Evolutionary conservation across 257 asterid genomes (phyloP).

Genomic region (Jasminum sambac): DNA sequence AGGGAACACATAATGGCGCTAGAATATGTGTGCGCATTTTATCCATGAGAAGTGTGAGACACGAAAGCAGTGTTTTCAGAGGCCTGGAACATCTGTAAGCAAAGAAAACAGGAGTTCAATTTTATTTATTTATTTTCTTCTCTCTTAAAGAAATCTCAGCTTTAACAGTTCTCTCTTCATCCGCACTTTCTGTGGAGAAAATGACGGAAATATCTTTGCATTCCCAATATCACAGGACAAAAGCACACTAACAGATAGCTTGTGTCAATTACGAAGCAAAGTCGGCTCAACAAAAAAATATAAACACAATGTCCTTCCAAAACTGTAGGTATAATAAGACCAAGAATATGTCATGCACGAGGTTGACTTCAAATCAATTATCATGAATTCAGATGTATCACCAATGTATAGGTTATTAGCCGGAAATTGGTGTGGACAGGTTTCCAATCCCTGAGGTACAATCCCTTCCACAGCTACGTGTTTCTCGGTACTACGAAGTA

Average conservation of each 20-base stretch:
- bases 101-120: background rate
- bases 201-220: conserved; percentile 1
- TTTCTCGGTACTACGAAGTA: conserved; percentile 11
- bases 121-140: background rate
- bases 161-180: background rate
- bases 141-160: background rate
- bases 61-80: background rate
- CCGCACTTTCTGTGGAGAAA: conserved; percentile 8
- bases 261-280: background rate
- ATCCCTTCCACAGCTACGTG: conserved; percentile 17
- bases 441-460: conserved; percentile 7
- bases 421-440: conserved; percentile 11
- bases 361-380: background rate
- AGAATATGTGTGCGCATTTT: background rate
- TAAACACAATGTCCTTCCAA: background rate
- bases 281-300: background rate
- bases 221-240: background rate
- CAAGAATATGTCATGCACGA: background rate
- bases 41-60: conserved; percentile 4
- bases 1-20: background rate
- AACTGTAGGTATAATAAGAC: conserved; percentile 7
- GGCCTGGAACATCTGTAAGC: background rate
- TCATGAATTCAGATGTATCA: conserved; percentile 7
- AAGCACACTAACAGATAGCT: background rate
- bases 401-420: background rate